Percentiles rank a stretch among this genome's conserved stretches.
Evolutionary conservation across 1,139 yeast genomes (phyloP).

Genomic region (Arxiozyma bovina): DNA sequence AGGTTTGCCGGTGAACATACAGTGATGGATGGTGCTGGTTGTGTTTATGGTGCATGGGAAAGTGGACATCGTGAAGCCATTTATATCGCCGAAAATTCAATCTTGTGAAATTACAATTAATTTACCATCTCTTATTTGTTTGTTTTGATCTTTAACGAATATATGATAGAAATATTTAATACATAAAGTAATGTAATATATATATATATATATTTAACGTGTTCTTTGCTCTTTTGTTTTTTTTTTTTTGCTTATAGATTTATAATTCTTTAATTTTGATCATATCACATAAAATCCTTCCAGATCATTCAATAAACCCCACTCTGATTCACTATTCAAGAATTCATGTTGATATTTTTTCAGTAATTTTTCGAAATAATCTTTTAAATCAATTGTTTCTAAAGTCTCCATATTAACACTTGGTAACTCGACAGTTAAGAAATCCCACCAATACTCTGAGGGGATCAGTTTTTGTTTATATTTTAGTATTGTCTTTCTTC

Average conservation of each 20-base stretch:
- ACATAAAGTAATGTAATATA: background rate
- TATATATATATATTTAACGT: background rate
- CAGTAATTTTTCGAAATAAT: slow-evolving; percentile 25
- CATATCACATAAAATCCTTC: slow-evolving; percentile 12
- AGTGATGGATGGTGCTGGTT: slow-evolving; percentile 67
- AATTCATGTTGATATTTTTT: slow-evolving; percentile 10
- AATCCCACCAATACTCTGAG: slow-evolving; percentile 30
- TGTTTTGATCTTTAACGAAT: background rate
- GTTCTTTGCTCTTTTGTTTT: too few species aligned
- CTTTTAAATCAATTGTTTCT: slow-evolving; percentile 21
- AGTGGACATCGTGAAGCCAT: slow-evolving; percentile 67
- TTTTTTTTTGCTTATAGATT: background rate
- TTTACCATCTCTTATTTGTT: background rate
- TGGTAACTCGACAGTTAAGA: slow-evolving; percentile 22
- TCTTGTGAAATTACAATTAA: background rate
- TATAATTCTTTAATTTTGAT: background rate
- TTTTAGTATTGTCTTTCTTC: slow-evolving; percentile 23
- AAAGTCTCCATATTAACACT: slow-evolving; percentile 15
- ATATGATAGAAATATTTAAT: background rate
- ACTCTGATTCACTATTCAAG: slow-evolving; percentile 6
- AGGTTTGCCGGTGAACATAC: slow-evolving; percentile 87
- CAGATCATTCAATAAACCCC: slow-evolving; percentile 8
- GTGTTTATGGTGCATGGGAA: slow-evolving; percentile 72
- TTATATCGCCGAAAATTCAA: slow-evolving; percentile 19
- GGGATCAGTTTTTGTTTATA: slow-evolving; percentile 25